phyloP scores from a whole-genome alignment of 2,329 filamentous ascomycete species.

The Ceratocystis ficicola region DNA sequence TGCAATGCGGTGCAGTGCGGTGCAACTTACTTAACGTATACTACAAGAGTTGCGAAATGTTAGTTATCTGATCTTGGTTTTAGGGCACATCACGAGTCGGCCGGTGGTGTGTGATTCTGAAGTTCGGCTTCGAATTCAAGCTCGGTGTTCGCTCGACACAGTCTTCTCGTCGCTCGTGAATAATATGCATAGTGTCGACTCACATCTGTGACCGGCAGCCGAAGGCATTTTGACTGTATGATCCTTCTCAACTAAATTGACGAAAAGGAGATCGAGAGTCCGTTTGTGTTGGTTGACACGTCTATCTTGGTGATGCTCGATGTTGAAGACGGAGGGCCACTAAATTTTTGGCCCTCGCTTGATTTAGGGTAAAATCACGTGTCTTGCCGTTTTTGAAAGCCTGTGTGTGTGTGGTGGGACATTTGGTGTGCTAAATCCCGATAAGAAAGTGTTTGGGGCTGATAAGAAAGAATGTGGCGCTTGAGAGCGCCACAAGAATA shows the following conservation, averaged over 20 bases:
- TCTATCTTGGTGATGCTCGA: conserved; percentile 23
- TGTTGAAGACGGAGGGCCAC: conserved; percentile 24
- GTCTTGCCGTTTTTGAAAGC: conserved; percentile 20
- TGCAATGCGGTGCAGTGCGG: background rate
- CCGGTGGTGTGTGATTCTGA: conserved; percentile 8
- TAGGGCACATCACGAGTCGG: conserved; percentile 3
- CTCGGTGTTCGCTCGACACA: conserved; percentile 9
- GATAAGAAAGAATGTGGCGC: conserved; percentile 5
- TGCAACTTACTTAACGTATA: conserved; percentile 80
- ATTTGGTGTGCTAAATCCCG: conserved; percentile 14
- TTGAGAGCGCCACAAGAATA: background rate
- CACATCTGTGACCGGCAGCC: conserved; percentile 78
- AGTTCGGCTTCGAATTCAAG: conserved; percentile 13
- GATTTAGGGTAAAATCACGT: conserved; percentile 23
- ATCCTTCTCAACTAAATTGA: conserved; percentile 33
- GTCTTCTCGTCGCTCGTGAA: conserved; percentile 14
- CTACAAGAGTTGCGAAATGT: conserved; percentile 35
- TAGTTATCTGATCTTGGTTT: conserved; percentile 28
- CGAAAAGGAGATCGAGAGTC: conserved; percentile 29
- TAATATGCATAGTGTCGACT: conserved; percentile 36
- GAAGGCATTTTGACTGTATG: conserved; percentile 64
- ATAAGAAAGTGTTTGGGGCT: conserved; percentile 13
- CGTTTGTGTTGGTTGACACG: conserved; percentile 28
- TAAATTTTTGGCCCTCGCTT: conserved; percentile 24
- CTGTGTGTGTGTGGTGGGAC: conserved; percentile 20